Percentiles rank a stretch among this genome's conserved stretches.
phyloP scores from a whole-genome alignment of 441 rosid species.

The Corymbia calophylla region DNA sequence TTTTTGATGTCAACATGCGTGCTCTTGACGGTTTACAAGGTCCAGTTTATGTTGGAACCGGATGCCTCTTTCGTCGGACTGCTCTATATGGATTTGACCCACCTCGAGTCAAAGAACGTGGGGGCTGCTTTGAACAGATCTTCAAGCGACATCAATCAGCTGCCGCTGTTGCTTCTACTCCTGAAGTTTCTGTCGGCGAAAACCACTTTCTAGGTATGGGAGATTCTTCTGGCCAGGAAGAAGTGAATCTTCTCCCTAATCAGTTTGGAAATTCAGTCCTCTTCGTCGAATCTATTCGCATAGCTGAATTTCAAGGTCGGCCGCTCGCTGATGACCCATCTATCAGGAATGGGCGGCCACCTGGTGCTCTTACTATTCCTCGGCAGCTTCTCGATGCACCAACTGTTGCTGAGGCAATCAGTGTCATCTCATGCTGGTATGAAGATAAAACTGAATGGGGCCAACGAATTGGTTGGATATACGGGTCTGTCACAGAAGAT shows the following conservation, averaged over 20 bases:
- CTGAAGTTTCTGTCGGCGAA: background rate
- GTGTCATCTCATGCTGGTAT: slow-evolving; percentile 13
- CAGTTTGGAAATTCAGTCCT: slow-evolving; percentile 6
- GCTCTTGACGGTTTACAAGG: slow-evolving; percentile 12
- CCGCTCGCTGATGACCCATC: slow-evolving; percentile 7
- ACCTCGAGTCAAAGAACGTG: slow-evolving; percentile 1
- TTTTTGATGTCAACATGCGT: slow-evolving; percentile 14
- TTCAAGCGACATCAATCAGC: background rate
- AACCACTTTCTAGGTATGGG: background rate
- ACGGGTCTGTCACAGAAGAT: slow-evolving; percentile 10
- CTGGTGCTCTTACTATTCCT: slow-evolving; percentile 8
- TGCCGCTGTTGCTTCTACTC: background rate
- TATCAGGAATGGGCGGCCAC: slow-evolving; percentile 6
- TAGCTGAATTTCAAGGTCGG: slow-evolving; percentile 10
- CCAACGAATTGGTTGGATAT: slow-evolving; percentile 2
- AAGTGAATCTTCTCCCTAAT: background rate
- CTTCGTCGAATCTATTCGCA: background rate
- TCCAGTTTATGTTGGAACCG: slow-evolving; percentile 10
- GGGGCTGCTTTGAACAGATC: background rate
- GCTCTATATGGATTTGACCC: slow-evolving; percentile 11
- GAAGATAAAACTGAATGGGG: slow-evolving; percentile 16
- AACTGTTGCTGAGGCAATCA: slow-evolving; percentile 10
- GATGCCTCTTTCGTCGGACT: slow-evolving; percentile 8
- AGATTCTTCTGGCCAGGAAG: background rate
- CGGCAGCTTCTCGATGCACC: slow-evolving; percentile 7